Evolutionary conservation across 768 basidiomycete genomes (phyloP).

Genomic region (Amanita pseudoporphyria): DNA sequence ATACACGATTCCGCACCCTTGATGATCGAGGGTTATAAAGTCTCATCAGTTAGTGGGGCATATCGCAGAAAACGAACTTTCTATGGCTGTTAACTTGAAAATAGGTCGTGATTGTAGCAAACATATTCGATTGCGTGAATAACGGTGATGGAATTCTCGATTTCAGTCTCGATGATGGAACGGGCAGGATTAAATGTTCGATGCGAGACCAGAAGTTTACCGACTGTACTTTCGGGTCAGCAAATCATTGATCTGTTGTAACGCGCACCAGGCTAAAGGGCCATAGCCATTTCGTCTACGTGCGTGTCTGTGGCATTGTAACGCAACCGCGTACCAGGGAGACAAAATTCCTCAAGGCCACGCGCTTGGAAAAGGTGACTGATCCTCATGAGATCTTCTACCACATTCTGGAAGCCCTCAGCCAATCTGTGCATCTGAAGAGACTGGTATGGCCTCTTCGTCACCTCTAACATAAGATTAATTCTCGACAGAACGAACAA

Average conservation of each 20-base stretch:
- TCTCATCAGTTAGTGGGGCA: neutral
- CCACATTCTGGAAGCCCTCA: conserved; percentile 18
- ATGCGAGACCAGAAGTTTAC: neutral
- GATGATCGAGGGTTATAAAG: neutral
- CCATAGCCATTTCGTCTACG: conserved; percentile 11
- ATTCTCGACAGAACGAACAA: neutral
- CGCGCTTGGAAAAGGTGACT: conserved; percentile 10
- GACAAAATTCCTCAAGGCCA: conserved; percentile 14
- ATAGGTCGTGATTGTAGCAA: conserved; percentile 2
- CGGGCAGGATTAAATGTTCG: conserved; percentile 17
- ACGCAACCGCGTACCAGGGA: conserved; percentile 9
- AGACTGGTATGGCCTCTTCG: conserved; percentile 12
- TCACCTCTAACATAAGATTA: neutral
- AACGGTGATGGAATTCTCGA: neutral
- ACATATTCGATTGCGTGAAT: neutral
- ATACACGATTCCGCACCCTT: neutral
- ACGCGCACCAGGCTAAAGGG: neutral
- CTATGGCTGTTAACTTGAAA: neutral
- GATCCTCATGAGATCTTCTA: conserved; percentile 20
- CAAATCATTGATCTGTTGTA: neutral
- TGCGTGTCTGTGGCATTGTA: conserved; percentile 17
- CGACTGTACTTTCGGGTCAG: conserved; percentile 9
- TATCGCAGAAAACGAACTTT: neutral
- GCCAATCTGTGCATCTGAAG: conserved; percentile 12
- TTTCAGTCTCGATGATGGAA: conserved; percentile 20